Evolutionary conservation across 2,329 filamentous ascomycete genomes (phyloP), one percentile per base, ranked within the genome.

Genomic region (Trematosphaeria pertusa): DNA sequence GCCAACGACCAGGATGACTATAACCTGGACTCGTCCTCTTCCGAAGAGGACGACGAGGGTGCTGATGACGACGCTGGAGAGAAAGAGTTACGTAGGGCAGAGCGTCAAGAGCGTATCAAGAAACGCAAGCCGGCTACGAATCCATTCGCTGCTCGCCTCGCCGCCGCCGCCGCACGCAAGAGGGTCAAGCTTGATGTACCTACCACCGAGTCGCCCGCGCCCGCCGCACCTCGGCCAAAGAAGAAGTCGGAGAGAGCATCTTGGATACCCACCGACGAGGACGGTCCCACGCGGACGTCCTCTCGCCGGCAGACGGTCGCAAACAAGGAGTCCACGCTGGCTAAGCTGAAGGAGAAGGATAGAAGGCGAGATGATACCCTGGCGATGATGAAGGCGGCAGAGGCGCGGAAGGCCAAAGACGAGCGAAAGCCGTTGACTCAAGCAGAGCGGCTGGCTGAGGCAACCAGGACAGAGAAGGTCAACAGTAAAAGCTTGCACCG

Each of bases 401-500:
- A 83, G 51, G 79, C 80, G 60, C 75, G 80, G 40, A 82, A 90
- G 59, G 87, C 87, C 54, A 88, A 88, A 43, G 75, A 85, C 54
- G 90, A 91, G 72, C 89, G 89, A 43, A 88, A 87, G 48, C 82
- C 87, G 20, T 85, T 96, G 84, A 96, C 91, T 5, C 93, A 97
- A 72, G 90, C 84, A 34, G 87, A 97, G 69, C 83, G 91, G 28
- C 79, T 97, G 20, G 86, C 84, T 20, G 90, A 96, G 72, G 92
- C 92, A 1, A 89, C 87, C 14, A 76, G 86, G 41, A 87, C 95
- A 5, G 94, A 97, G 73, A 87, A 88, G 71, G 81, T 87, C 61
- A 97, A 99, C 71, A 83, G 87, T 59, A 95, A 90, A 79, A 97
- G 88, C 71, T 75, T 96, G 64, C 97, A 93, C 65, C 82, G 90